phyloP scores from a whole-genome alignment of 768 basidiomycete species.

The Bullera alba region DNA sequence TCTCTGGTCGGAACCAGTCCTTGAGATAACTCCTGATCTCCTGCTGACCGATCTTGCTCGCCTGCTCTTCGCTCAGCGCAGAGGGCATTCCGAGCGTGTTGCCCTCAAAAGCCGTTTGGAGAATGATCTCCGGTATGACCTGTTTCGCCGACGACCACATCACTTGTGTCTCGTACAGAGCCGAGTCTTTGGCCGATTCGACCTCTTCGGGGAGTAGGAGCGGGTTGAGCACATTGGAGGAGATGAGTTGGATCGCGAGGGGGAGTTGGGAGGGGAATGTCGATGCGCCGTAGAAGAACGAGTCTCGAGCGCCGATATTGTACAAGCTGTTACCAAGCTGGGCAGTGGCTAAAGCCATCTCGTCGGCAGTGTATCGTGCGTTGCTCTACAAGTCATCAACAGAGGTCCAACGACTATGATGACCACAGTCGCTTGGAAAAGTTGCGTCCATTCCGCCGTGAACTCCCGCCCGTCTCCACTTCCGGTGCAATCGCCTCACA shows the following conservation, averaged over 20 bases:
- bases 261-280: conserved; percentile 79
- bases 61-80: conserved; percentile 77
- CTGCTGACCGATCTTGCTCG: conserved; percentile 59
- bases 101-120: conserved; percentile 71
- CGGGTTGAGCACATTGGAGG: conserved; percentile 81
- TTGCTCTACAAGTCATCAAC: conserved; percentile 59
- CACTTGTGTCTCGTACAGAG: conserved; percentile 84
- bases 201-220: conserved; percentile 71
- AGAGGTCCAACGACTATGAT: neutral
- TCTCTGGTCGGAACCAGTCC: conserved; percentile 85
- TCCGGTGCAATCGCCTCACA: neutral
- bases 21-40: conserved; percentile 60
- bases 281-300: conserved; percentile 96
- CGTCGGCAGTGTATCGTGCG: conserved; percentile 58
- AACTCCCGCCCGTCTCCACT: neutral
- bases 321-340: conserved; percentile 86
- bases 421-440: neutral
- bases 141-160: conserved; percentile 82
- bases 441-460: too few relatives aligned
- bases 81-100: conserved; percentile 82
- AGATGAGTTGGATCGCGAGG: conserved; percentile 74
- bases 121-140: conserved; percentile 83
- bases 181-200: conserved; percentile 73
- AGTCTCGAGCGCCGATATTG: conserved; percentile 69
- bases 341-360: conserved; percentile 81